Evolutionary conservation across 2,329 filamentous ascomycete species (phyloP).

Genomic region (Thermoascus crustaceus): DNA sequence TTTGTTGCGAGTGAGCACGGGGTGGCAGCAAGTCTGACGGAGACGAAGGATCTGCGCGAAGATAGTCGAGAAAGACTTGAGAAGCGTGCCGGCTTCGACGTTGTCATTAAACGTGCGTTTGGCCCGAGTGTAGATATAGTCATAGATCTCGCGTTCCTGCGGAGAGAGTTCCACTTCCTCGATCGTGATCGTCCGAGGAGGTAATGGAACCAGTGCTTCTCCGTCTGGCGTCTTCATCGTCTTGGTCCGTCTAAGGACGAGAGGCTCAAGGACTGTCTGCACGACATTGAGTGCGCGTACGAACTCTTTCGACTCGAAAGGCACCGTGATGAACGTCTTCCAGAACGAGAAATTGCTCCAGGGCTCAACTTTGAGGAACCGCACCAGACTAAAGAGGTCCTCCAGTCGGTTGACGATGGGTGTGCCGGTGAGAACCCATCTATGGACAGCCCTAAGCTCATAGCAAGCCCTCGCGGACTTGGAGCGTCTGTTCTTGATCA

Average conservation of each 20-base stretch:
- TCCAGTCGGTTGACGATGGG: slow-evolving; percentile 95
- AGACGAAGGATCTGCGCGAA: slow-evolving; percentile 93
- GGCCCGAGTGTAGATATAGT: slow-evolving; percentile 76
- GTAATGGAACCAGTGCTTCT: slow-evolving; percentile 70
- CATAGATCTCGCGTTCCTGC: slow-evolving; percentile 82
- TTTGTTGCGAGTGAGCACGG: slow-evolving; percentile 77
- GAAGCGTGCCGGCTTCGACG: slow-evolving; percentile 79
- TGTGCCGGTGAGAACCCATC: slow-evolving; percentile 91
- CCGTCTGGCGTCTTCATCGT: slow-evolving; percentile 96
- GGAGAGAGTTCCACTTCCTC: slow-evolving; percentile 79
- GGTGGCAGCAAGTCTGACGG: slow-evolving; percentile 90
- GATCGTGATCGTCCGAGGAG: slow-evolving; percentile 72
- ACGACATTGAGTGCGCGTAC: slow-evolving; percentile 91
- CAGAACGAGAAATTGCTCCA: slow-evolving; percentile 99
- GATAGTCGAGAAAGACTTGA: slow-evolving; percentile 95
- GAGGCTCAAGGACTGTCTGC: slow-evolving; percentile 87
- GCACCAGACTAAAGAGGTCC: slow-evolving; percentile 85
- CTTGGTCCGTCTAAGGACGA: slow-evolving; percentile 93
- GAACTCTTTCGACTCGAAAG: slow-evolving; percentile 93
- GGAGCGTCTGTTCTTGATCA: slow-evolving; percentile 81
- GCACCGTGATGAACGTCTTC: slow-evolving; percentile 97
- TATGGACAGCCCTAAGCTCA: slow-evolving; percentile 72
- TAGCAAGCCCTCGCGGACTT: slow-evolving; percentile 96
- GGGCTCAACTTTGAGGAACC: slow-evolving; percentile 87
- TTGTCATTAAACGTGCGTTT: slow-evolving; percentile 80